Evolutionary conservation across 805 yeast species (phyloP).

Genomic region (Yarrowia sp.): DNA sequence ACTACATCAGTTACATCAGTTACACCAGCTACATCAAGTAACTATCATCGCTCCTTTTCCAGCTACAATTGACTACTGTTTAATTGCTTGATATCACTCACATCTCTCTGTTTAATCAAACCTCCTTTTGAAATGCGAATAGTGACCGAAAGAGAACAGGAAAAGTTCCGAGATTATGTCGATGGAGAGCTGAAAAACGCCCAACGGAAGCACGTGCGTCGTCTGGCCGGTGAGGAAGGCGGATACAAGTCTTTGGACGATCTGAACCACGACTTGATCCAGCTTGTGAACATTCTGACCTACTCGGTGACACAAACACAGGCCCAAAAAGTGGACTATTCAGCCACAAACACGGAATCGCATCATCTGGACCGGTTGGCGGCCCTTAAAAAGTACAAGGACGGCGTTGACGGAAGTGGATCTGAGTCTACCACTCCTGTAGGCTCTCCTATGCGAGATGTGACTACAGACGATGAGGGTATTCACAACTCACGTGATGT

Average conservation of each 20-base stretch:
- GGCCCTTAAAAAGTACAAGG: constrained; percentile 42
- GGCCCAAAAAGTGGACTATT: constrained; percentile 6
- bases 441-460: constrained; percentile 8
- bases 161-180: constrained; percentile 42
- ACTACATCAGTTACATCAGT: too few species aligned
- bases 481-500: not conserved
- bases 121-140: not conserved
- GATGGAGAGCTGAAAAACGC: constrained; percentile 44
- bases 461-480: not conserved
- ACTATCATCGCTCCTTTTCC: too few species aligned
- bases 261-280: constrained; percentile 53
- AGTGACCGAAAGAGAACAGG: constrained; percentile 39
- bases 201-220: constrained; percentile 44
- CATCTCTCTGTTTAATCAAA: too few species aligned
- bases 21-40: too few species aligned
- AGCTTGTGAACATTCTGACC: constrained; percentile 66
- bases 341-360: not conserved
- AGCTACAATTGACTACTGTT: too few species aligned
- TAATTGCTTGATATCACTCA: too few species aligned
- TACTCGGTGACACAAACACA: constrained; percentile 56
- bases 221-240: constrained; percentile 40
- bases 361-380: constrained; percentile 25
- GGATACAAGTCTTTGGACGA: constrained; percentile 1
- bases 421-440: constrained; percentile 5
- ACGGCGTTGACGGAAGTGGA: constrained; percentile 6